A percentile compares a stretch with the other conserved stretches of the same genome.
phyloP scores from a whole-genome alignment of 2,329 filamentous ascomycete genomes.

The Nigrospora osmanthi region DNA sequence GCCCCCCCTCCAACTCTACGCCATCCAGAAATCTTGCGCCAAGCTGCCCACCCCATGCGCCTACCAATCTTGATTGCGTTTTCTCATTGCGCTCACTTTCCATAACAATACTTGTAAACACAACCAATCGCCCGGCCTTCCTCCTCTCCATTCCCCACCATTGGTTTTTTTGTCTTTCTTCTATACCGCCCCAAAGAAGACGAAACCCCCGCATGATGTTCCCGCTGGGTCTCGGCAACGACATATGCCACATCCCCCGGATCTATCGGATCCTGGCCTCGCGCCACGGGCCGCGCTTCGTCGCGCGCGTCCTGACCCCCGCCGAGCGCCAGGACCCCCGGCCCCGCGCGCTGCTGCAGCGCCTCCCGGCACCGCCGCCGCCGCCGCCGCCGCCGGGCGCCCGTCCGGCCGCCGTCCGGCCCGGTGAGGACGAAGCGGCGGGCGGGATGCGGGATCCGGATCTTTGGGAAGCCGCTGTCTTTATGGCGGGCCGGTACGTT shows the following conservation, averaged over 20 bases:
- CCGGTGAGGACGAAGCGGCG: background rate
- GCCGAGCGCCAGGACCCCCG: constrained; percentile 1
- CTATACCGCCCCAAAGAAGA: background rate
- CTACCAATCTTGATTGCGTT: too few relatives aligned
- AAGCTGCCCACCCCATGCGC: too few relatives aligned
- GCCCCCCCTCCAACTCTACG: too few relatives aligned
- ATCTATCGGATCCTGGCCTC: constrained; percentile 50
- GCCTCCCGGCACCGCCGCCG: background rate
- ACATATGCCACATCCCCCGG: constrained; percentile 65
- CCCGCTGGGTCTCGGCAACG: constrained; percentile 65
- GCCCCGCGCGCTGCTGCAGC: background rate
- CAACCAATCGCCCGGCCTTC: too few relatives aligned
- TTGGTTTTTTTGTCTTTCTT: background rate
- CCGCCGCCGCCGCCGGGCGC: background rate
- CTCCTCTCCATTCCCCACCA: background rate
- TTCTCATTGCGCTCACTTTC: too few relatives aligned
- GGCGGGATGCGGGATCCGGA: constrained; percentile 7
- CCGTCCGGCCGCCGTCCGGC: background rate
- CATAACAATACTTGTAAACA: too few relatives aligned
- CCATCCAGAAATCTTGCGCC: too few relatives aligned
- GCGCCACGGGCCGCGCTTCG: constrained; percentile 32
- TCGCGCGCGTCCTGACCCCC: constrained; percentile 37
- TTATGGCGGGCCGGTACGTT: constrained; percentile 36
- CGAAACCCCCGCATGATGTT: constrained; percentile 18
- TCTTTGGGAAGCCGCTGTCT: constrained; percentile 29